Base-by-base conservation (phyloP, 768 basidiomycete genomes). In the Fomitopsis serialis region DNA sequence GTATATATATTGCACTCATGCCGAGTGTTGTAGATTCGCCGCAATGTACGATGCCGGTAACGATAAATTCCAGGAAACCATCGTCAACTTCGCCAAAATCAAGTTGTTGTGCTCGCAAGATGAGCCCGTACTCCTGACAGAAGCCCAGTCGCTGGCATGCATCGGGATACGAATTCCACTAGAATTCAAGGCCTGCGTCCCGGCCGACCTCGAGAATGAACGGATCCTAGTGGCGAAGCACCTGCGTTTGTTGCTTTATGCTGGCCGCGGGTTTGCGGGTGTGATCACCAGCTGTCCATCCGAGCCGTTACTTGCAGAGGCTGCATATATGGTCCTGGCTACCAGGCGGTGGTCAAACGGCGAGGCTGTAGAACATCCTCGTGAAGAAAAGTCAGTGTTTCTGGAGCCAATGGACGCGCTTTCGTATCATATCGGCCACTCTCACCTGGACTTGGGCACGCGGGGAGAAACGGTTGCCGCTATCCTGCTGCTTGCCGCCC, bases 251-350 rank as follows among this genome's bases (percentile, higher is more conserved):
- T 55, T 56, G 25, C 54, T 63, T 9, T 58, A 59, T 19, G 58
- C 61, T 13, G 44, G 34, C 25, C 17, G 55, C 15, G 55, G 52
- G n/a, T 59, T 66, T 37, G 54, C 61, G 25, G 45, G 40, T 24
- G 43, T 63, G 24, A 45, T 63, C 50, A 69, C 67, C 44, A 44
- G 58, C 8, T 56, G 61, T 5, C 45, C 61, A 3, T 68, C 67
- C 1, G 67, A 68, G 53, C 67, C 68, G 12, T 36, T 67, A 22
- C 58, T 69, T 13, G 60, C 64, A 1, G 67, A 68, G 55, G 67
- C 64, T n/a, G 58, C 67, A 12, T 60, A 42, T 46, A 15, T 23
- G 11, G 23, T 59, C 40, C 61, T 62, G 61, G 32, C 27, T 21
- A 21, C 9, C 8, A 13, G 7, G 12, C 42, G 42, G 24, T 51